Percentiles rank a stretch among this genome's conserved stretches.
Evolutionary conservation across 495 filamentous ascomycete species (phyloP).

Genomic region (Aspergillus sclerotiicarbonarius): DNA sequence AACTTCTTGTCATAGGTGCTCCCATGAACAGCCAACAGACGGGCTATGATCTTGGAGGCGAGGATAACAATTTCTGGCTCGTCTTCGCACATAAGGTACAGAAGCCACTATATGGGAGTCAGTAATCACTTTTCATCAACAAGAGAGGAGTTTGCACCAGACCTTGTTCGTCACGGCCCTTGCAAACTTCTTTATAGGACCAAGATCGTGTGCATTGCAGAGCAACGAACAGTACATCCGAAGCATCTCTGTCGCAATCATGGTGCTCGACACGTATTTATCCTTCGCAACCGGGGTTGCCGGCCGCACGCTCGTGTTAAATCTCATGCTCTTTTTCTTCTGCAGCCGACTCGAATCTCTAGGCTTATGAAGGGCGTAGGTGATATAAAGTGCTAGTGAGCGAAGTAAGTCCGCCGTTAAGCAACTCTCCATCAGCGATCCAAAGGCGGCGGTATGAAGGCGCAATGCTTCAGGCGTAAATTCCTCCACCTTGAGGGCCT

Average conservation of each 20-base stretch:
- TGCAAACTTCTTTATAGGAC: conserved; percentile 80
- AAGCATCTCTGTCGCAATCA: conserved; percentile 73
- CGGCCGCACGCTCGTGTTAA: conserved; percentile 27
- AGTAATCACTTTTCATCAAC: conserved; percentile 5
- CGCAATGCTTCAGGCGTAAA: conserved; percentile 66
- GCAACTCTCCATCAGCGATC: conserved; percentile 72
- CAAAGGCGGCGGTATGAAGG: conserved; percentile 74
- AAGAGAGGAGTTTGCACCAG: conserved; percentile 25
- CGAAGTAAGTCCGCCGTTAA: conserved; percentile 78
- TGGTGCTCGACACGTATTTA: conserved; percentile 35
- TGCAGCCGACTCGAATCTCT: conserved; percentile 40
- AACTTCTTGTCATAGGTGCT: conserved; percentile 80
- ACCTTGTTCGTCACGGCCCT: conserved; percentile 96
- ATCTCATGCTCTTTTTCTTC: conserved; percentile 52
- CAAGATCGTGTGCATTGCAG: conserved; percentile 64
- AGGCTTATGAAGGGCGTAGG: conserved; percentile 79
- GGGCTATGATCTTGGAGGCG: conserved; percentile 80
- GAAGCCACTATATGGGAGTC: conserved; percentile 68
- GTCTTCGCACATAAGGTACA: conserved; percentile 87
- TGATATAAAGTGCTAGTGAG: conserved; percentile 88
- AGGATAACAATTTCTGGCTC: conserved; percentile 79
- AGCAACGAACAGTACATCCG: conserved; percentile 79
- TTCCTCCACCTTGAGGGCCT: conserved; percentile 83
- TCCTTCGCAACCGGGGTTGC: conserved; percentile 23
- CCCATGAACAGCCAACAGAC: conserved; percentile 80